Conservation (phyloP, 345 rosid genomes). For the Turnera subulata region DNA sequence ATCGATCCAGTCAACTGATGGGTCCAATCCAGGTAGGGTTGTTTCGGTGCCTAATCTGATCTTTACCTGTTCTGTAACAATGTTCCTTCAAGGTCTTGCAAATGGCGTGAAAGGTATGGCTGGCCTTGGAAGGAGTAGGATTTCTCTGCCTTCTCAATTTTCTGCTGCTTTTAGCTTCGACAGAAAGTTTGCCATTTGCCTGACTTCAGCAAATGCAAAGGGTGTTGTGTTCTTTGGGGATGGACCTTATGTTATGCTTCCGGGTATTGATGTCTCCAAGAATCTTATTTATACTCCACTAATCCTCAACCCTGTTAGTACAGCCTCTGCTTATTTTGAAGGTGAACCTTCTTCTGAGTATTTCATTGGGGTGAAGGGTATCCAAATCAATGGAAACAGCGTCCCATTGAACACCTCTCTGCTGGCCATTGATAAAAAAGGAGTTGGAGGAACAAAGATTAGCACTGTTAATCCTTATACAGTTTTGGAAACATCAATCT, state of each 20-base stretch:
- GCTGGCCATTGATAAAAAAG: constrained; percentile 12
- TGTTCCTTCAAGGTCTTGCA: no score
- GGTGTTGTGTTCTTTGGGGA: constrained; percentile 23
- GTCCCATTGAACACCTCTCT: constrained; percentile 1
- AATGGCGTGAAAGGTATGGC: constrained; percentile 11
- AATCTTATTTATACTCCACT: constrained; percentile 19
- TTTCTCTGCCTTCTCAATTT: constrained; percentile 18
- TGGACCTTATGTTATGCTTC: constrained; percentile 15
- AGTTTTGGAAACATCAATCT: constrained; percentile 13
- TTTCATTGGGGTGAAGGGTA: no score
- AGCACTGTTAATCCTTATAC: constrained; percentile 19
- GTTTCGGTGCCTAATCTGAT: no score
- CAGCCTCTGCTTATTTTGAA: not conserved
- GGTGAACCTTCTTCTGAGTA: constrained; percentile 26
- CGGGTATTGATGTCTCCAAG: constrained; percentile 8
- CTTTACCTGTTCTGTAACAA: no score
- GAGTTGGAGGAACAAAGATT: constrained; percentile 22
- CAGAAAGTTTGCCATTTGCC: constrained; percentile 21
- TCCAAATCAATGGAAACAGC: no score
- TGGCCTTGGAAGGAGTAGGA: constrained; percentile 14
- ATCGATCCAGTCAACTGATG: constrained; percentile 10
- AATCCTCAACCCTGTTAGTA: constrained; percentile 10
- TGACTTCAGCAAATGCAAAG: constrained; percentile 11
- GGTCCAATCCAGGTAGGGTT: constrained; percentile 12
- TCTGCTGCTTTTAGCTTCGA: constrained; percentile 15